phyloP scores from a whole-genome alignment of 805 yeast genomes.

The Citeromyces matritensis region DNA sequence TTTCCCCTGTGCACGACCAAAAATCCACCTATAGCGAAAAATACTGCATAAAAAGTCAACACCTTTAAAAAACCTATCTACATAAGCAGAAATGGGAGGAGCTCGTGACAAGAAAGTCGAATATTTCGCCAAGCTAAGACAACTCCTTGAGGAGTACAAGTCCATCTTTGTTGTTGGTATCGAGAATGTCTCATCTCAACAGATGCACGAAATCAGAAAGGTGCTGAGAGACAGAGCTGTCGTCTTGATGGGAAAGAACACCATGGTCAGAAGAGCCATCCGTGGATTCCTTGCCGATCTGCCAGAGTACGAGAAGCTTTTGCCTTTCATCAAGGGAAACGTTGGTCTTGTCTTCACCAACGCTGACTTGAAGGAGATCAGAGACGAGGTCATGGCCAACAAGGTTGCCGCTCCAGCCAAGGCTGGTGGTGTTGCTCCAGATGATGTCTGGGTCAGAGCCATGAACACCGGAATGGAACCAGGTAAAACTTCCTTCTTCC shows the following conservation, averaged over 20 bases:
- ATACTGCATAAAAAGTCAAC: slow-evolving; percentile 1
- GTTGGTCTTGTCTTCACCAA: slow-evolving; percentile 99
- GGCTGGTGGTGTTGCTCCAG: slow-evolving; percentile 99
- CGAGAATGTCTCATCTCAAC: slow-evolving; percentile 99
- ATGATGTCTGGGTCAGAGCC: slow-evolving; percentile 94
- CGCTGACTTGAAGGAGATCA: slow-evolving; percentile 80
- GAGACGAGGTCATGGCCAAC: slow-evolving; percentile 80
- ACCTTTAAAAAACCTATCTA: slow-evolving; percentile 90
- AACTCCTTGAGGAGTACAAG: slow-evolving; percentile 91
- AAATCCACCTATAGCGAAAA: too few relatives aligned
- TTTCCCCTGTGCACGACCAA: too few relatives aligned
- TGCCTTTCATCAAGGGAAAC: slow-evolving; percentile 95
- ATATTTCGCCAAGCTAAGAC: slow-evolving; percentile 92
- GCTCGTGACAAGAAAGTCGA: slow-evolving; percentile 93
- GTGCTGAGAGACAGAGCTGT: slow-evolving; percentile 89
- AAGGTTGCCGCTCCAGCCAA: slow-evolving; percentile 99
- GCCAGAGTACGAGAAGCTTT: slow-evolving; percentile 90
- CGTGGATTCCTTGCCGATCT: slow-evolving; percentile 87
- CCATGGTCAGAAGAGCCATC: slow-evolving; percentile 99
- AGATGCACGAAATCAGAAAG: slow-evolving; percentile 99
- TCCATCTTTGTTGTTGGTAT: slow-evolving; percentile 98
- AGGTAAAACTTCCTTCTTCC: slow-evolving; percentile 99
- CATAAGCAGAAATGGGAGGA: slow-evolving; percentile 99
- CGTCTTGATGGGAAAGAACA: slow-evolving; percentile 99
- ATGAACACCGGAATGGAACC: slow-evolving; percentile 99